Conservation (phyloP, 257 asterid genomes). For the Marsdenia floribunda region DNA sequence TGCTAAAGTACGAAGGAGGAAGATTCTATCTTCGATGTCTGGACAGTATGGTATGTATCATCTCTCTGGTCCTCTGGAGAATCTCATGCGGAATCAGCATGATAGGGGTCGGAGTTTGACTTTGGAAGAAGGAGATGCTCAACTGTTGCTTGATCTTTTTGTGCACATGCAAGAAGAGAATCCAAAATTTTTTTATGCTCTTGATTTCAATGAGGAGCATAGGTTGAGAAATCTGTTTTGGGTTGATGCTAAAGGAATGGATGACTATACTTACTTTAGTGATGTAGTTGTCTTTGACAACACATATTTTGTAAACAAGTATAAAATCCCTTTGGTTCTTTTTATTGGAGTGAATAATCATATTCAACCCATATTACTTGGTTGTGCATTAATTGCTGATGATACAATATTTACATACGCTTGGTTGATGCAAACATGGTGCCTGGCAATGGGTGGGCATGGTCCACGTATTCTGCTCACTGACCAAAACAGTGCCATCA, state of each 20-base stretch:
- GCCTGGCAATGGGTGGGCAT: conserved; percentile 78
- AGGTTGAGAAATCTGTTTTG: conserved; percentile 84
- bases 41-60: conserved; percentile 52
- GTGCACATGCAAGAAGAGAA: conserved; percentile 74
- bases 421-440: conserved; percentile 85
- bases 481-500: conserved; percentile 61
- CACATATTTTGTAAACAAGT: conserved; percentile 57
- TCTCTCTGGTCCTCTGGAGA: conserved; percentile 55
- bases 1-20: conserved; percentile 59
- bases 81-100: conserved; percentile 58
- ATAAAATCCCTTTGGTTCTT: conserved; percentile 66
- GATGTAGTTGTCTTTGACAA: conserved; percentile 78
- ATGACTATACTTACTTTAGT: conserved; percentile 55
- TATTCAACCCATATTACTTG: conserved; percentile 71
- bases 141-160: conserved; percentile 61
- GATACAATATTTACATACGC: conserved; percentile 61
- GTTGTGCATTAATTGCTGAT: conserved; percentile 86
- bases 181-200: conserved; percentile 65
- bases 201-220: conserved; percentile 84
- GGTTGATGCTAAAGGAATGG: conserved; percentile 88
- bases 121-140: conserved; percentile 77
- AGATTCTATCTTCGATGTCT: conserved; percentile 31
- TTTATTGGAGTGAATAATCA: conserved; percentile 88
- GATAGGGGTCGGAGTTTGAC: conserved; percentile 78
- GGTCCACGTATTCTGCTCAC: conserved; percentile 65